phyloP scores from a whole-genome alignment of 192 early-diverging fungal genomes.

The Coemansia erecta region DNA sequence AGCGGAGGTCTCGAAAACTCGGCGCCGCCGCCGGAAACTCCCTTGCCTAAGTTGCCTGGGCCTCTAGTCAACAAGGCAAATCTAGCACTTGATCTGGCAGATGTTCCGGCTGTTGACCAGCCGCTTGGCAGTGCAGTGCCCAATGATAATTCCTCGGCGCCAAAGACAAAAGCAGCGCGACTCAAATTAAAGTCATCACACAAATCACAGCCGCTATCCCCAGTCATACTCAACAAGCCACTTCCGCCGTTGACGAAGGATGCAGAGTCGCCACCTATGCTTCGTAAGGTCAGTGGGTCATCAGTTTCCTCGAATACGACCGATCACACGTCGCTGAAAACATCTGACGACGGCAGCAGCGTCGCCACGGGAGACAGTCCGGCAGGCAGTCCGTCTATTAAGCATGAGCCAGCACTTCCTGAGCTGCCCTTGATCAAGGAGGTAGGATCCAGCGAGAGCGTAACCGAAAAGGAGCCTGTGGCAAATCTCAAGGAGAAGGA shows the following conservation, averaged over 20 bases:
- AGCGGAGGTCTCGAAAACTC: neutral
- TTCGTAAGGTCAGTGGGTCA: slow-evolving; percentile 4
- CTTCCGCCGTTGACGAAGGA: slow-evolving; percentile 21
- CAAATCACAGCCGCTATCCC: slow-evolving; percentile 4
- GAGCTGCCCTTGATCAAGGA: neutral
- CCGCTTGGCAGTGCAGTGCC: neutral
- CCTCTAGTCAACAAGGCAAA: neutral
- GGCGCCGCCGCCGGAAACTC: neutral
- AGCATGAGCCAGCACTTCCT: neutral
- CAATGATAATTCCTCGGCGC: neutral
- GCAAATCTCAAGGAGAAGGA: slow-evolving; percentile 18
- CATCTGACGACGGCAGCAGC: neutral
- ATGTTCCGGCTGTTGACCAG: neutral
- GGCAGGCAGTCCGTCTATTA: neutral
- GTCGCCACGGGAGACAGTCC: neutral
- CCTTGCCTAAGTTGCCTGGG: no score
- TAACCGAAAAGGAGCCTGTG: neutral
- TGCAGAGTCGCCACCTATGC: neutral
- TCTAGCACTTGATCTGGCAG: neutral
- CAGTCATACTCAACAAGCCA: slow-evolving; percentile 32
- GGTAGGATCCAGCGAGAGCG: neutral
- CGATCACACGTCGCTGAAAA: neutral
- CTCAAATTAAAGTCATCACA: neutral
- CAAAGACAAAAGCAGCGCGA: neutral
- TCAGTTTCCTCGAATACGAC: neutral